Percentiles rank a stretch among this genome's conserved stretches.
These are phyloP conservation scores for Backusella mclennaniae DNA, from an alignment of 192 early-diverging fungal genomes.

Conservation along the genomic window DNA sequence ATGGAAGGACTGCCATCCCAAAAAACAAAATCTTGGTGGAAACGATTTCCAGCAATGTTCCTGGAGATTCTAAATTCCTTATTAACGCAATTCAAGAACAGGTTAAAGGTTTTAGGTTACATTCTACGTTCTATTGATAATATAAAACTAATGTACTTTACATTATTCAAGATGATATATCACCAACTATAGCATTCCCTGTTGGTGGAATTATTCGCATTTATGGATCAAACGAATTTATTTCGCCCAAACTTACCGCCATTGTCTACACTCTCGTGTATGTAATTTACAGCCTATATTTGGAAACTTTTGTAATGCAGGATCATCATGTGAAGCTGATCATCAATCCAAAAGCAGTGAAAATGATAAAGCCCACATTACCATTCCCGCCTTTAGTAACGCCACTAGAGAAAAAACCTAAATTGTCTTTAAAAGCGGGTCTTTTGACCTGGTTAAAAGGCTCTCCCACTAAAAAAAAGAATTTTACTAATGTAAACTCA, in stretches of 20 bases:
- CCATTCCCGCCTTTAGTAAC: neutral
- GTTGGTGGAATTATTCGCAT: conserved; percentile 18
- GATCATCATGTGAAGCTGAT: conserved; percentile 62
- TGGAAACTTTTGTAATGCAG: conserved; percentile 71
- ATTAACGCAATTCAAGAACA: neutral
- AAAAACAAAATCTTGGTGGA: neutral
- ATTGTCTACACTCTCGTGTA: conserved; percentile 75
- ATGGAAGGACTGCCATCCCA: neutral
- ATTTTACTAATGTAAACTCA: neutral
- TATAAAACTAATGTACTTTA: neutral
- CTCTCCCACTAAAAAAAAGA: neutral
- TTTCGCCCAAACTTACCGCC: conserved; percentile 18
- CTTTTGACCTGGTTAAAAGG: neutral
- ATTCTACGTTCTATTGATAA: neutral
- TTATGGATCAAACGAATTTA: conserved; percentile 1
- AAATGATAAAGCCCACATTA: conserved; percentile 14
- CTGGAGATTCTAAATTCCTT: conserved; percentile 8
- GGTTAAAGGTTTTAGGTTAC: neutral
- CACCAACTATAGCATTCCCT: neutral
- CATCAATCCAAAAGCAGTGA: conserved; percentile 20
- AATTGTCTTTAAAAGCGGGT: neutral
- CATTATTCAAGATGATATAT: neutral
- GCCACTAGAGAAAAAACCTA: neutral
- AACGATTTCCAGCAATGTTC: neutral
- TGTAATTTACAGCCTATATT: conserved; percentile 71